Percentiles rank a stretch among this genome's conserved stretches.
Evolutionary conservation across 73 alveolate species (phyloP).

Genomic region (Paramecium octaurelia): DNA sequence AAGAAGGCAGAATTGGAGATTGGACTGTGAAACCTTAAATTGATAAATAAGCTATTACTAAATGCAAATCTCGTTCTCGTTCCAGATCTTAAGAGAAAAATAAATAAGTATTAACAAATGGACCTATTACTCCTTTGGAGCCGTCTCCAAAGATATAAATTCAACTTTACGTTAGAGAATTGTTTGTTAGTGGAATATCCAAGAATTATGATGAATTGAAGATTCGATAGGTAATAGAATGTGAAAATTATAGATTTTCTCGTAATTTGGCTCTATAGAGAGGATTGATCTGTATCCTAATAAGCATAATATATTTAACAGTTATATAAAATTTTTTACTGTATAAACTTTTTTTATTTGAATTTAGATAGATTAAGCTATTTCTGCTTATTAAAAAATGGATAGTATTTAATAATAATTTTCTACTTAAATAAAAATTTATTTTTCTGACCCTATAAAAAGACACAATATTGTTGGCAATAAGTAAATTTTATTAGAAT

Average conservation of each 20-base stretch:
- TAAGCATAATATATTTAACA: neutral
- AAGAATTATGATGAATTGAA: neutral
- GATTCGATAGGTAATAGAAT: neutral
- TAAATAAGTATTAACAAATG: neutral
- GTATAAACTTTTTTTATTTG: neutral
- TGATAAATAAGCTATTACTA: neutral
- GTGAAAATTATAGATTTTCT: neutral
- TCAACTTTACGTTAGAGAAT: neutral
- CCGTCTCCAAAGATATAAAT: neutral
- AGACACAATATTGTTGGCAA: neutral
- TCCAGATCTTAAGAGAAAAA: neutral
- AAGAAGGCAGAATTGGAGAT: conserved; percentile 2
- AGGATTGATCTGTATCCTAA: neutral
- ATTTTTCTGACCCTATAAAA: neutral
- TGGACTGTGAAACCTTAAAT: conserved; percentile 39
- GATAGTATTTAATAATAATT: neutral
- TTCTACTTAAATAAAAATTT: neutral
- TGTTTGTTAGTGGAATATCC: neutral
- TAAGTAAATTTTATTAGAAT: neutral
- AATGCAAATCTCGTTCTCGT: neutral
- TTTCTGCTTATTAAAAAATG: neutral
- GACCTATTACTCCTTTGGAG: neutral
- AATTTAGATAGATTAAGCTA: neutral
- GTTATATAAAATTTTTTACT: neutral
- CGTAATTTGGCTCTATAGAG: neutral